These are phyloP conservation scores for Phytophthora hybrid DNA, from an alignment of 352 stramenopile genomes.

Conservation along the genomic window DNA sequence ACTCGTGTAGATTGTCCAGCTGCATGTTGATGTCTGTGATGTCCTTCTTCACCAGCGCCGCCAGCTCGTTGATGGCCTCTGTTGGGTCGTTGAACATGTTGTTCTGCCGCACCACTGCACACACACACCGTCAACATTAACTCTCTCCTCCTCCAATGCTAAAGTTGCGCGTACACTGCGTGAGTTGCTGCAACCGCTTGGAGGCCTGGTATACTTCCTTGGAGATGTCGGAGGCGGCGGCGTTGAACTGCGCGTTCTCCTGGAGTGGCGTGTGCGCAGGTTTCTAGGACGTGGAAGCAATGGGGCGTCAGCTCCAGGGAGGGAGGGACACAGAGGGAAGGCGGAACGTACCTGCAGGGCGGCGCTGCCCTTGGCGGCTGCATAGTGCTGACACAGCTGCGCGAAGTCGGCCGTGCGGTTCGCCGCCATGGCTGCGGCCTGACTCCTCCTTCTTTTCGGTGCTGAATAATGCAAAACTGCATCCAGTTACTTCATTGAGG, in stretches of 20 bases:
- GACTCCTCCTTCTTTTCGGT: conserved; percentile 1
- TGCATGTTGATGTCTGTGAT: conserved; percentile 90
- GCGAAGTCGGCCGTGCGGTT: conserved; percentile 79
- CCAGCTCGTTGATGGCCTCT: conserved; percentile 85
- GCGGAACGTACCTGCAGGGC: conserved; percentile 34
- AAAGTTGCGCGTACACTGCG: conserved; percentile 48
- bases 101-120: conserved; percentile 83
- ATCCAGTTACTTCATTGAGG: conserved; percentile 1
- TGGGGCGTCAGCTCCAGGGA: conserved; percentile 14
- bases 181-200: conserved; percentile 83
- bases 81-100: conserved; percentile 92
- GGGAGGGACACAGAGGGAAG: background rate
- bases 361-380: conserved; percentile 42
- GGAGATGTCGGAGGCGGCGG: conserved; percentile 80
- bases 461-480: background rate
- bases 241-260: conserved; percentile 86
- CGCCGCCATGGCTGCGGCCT: conserved; percentile 63
- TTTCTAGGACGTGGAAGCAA: conserved; percentile 36
- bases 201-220: conserved; percentile 86
- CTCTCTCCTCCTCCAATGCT: too few species aligned
- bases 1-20: conserved; percentile 86
- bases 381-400: conserved; percentile 67
- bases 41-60: conserved; percentile 85
- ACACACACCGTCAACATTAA: background rate
- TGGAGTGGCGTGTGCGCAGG: conserved; percentile 57